A percentile compares a stretch with the other conserved stretches of the same genome.
phyloP scores from a whole-genome alignment of 2,329 filamentous ascomycete species.

The Fonsecaea monophora region DNA sequence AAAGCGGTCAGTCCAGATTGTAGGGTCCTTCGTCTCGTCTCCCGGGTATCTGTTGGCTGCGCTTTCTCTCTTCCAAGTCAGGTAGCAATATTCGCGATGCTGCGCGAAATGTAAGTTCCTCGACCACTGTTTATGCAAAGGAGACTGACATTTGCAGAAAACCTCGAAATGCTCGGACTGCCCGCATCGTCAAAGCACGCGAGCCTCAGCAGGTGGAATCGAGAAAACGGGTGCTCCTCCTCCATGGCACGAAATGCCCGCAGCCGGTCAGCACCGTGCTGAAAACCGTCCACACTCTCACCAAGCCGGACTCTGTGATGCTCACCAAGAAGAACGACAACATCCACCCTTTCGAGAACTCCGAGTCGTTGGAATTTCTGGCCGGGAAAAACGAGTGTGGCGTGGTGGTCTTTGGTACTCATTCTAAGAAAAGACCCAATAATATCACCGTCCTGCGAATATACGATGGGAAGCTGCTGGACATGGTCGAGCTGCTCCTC shows the following conservation, averaged over 20 bases:
- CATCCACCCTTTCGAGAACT: constrained; percentile 92
- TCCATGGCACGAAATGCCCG: constrained; percentile 85
- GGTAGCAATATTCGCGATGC: constrained; percentile 43
- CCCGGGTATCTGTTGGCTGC: too few species aligned
- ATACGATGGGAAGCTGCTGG: constrained; percentile 85
- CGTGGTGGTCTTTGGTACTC: constrained; percentile 81
- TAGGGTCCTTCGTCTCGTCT: background rate
- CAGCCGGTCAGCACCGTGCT: constrained; percentile 82
- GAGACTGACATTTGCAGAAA: constrained; percentile 48
- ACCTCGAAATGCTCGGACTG: constrained; percentile 84
- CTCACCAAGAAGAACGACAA: constrained; percentile 94
- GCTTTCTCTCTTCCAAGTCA: background rate
- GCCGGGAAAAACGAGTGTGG: constrained; percentile 93
- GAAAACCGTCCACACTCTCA: constrained; percentile 82
- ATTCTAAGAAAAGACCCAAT: constrained; percentile 95
- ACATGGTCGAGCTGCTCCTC: constrained; percentile 92
- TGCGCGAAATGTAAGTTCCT: constrained; percentile 52
- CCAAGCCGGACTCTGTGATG: constrained; percentile 82
- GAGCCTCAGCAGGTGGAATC: constrained; percentile 89
- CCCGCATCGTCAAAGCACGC: constrained; percentile 91
- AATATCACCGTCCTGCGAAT: constrained; percentile 81
- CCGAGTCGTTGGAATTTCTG: constrained; percentile 90
- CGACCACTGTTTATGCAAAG: background rate
- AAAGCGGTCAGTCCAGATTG: background rate
- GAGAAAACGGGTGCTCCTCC: constrained; percentile 85